A percentile compares a stretch with the other conserved stretches of the same genome.
Conservation (phyloP, 2,329 filamentous ascomycete species). For the Alternaria dauci region DNA sequence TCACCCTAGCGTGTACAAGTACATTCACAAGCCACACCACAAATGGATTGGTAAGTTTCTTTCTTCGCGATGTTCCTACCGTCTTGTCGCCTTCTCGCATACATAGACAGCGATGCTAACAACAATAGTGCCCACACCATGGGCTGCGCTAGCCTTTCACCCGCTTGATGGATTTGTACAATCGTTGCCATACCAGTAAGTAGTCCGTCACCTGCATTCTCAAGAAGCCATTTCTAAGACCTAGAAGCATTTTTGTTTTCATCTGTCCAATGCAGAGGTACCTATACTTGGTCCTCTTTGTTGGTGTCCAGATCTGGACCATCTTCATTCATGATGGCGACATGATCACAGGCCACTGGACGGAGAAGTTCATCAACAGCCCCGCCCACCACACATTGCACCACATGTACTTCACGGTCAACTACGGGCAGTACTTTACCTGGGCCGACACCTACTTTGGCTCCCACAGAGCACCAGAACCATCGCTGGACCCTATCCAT, state of each 20-base stretch:
- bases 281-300: constrained; percentile 16
- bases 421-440: constrained; percentile 16
- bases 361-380: constrained; percentile 15
- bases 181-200: constrained; percentile 17
- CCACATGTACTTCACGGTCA: constrained; percentile 19
- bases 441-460: constrained; percentile 15
- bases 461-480: constrained; percentile 11
- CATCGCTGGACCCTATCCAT: constrained; percentile 12
- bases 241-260: constrained; percentile 9
- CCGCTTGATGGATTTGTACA: constrained; percentile 13
- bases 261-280: constrained; percentile 17
- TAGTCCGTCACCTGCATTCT: neutral
- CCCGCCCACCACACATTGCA: constrained; percentile 15
- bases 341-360: constrained; percentile 15
- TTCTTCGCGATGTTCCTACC: neutral
- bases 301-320: constrained; percentile 13
- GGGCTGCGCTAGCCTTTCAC: constrained; percentile 17
- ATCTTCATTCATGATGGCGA: constrained; percentile 18
- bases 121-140: constrained; percentile 11
- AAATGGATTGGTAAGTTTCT: constrained; percentile 16
- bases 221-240: neutral
- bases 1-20: constrained; percentile 16
- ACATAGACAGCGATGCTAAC: neutral
- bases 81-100: neutral
- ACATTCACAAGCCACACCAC: constrained; percentile 17